Percentiles rank a stretch among this genome's conserved stretches.
Conservation (phyloP, 2,329 filamentous ascomycete genomes). For the Paraphoma sp. region DNA sequence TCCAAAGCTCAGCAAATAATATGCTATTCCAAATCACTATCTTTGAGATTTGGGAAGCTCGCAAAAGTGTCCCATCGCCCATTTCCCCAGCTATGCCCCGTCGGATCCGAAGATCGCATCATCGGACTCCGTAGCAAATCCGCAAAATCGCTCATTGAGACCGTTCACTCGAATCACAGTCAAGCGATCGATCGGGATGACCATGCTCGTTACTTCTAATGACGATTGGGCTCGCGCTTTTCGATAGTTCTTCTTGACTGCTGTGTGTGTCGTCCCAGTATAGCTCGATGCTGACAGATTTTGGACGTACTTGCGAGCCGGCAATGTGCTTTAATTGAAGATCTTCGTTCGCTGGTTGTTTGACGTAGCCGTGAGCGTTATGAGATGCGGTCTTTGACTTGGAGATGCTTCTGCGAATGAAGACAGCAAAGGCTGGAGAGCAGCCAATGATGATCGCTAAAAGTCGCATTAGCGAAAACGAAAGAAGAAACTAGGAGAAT, state of each 20-base stretch:
- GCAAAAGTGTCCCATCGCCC: too few relatives aligned
- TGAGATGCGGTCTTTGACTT: slow-evolving; percentile 11
- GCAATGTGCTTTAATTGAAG: slow-evolving; percentile 13
- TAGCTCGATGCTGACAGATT: not conserved
- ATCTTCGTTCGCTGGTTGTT: slow-evolving; percentile 6
- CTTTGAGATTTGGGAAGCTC: too few relatives aligned
- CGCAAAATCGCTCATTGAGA: not conserved
- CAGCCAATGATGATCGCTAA: slow-evolving; percentile 24
- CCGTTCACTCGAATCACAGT: not conserved
- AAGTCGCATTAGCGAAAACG: not conserved
- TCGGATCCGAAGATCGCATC: too few relatives aligned
- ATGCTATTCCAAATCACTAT: too few relatives aligned
- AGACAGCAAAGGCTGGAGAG: slow-evolving; percentile 7
- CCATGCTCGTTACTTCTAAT: slow-evolving; percentile 15
- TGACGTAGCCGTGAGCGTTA: slow-evolving; percentile 13
- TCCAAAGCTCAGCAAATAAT: not conserved
- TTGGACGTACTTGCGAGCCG: not conserved
- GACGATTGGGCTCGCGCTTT: slow-evolving; percentile 4
- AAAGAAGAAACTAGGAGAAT: not conserved
- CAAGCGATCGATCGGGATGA: not conserved
- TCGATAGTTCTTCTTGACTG: slow-evolving; percentile 21
- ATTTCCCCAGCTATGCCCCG: too few relatives aligned
- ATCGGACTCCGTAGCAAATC: too few relatives aligned
- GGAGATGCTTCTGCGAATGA: slow-evolving; percentile 15
- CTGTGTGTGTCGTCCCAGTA: slow-evolving; percentile 13